Base-by-base conservation (phyloP, 352 stramenopile genomes). In the Globisporangium lucens region DNA sequence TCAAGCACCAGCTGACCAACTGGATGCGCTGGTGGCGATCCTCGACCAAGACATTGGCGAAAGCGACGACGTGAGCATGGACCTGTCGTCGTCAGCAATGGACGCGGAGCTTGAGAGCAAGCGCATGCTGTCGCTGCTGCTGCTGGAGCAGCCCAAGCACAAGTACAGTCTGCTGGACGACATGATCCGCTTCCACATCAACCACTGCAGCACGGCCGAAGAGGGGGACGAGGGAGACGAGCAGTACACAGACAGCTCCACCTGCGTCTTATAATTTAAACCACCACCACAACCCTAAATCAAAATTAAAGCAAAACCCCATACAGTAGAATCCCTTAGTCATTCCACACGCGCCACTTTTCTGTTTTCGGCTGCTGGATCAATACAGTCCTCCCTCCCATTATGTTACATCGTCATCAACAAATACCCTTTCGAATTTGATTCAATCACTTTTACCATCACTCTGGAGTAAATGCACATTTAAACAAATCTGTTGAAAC, bases 151-250 rank as follows among this genome's bases (percentile, higher is more conserved):
- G 33, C 60, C 52, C 30, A 52, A 55, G 56, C 52, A 20, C 27
- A 60, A 68, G 15, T 53, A 68, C 47, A 82, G 70, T 58, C 67
- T 82, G 6, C 68, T 82, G 12, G 75, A 82, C 70, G 75, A 82
- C 60, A 82, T 82, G 72, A 79, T 82, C 61, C 72, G 71, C 35
- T 82, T 82, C 61, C 75, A 82, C 63, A 76, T 82, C 22, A 67
- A 73, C 36, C 51, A 78, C 47, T 61, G 79, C 47, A 56, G 27
- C 22, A 15, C 22, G 13, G 2, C 12, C 13, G n/a, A 30, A 58
- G 33, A n/a, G 2, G n/a, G 30, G 4, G 57, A 17, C 12, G 57
- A 43, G 4, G 47, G 2, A 22, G 15, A 24, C 24, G 24, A 58
- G 24, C 29, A 51, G 24, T 22, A 70, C 7, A 24, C 15, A 15